Percentiles rank a stretch among this genome's conserved stretches.
These are phyloP conservation scores for Colletotrichum karsti DNA, from an alignment of 2,329 filamentous ascomycete species.

Conservation along the genomic window DNA sequence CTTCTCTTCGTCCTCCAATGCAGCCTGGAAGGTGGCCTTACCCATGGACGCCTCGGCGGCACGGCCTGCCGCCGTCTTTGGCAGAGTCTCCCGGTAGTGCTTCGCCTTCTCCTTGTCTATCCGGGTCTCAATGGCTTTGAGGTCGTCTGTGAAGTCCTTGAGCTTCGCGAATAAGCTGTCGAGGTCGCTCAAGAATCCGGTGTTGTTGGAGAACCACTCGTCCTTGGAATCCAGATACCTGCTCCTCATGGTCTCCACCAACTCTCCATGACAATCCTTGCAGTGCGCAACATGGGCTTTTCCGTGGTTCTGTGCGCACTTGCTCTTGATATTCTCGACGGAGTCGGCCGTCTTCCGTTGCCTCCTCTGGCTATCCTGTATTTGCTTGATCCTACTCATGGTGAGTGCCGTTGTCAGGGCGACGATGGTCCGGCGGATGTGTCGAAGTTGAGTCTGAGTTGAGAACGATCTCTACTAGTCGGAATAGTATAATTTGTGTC, in stretches of 20 bases:
- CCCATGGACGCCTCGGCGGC: slow-evolving; percentile 25
- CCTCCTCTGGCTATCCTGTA: slow-evolving; percentile 11
- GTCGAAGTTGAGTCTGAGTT: background rate
- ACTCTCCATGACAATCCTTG: slow-evolving; percentile 54
- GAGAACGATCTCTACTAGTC: too few species aligned
- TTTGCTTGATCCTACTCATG: background rate
- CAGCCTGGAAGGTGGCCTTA: slow-evolving; percentile 2
- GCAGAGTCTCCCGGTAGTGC: slow-evolving; percentile 56
- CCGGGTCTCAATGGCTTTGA: slow-evolving; percentile 57
- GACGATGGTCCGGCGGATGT: background rate
- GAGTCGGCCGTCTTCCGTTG: slow-evolving; percentile 39
- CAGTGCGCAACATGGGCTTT: slow-evolving; percentile 55
- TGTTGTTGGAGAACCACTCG: slow-evolving; percentile 63
- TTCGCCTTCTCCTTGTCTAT: slow-evolving; percentile 60
- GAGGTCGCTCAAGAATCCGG: slow-evolving; percentile 58
- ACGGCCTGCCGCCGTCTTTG: slow-evolving; percentile 26
- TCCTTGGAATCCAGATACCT: slow-evolving; percentile 44
- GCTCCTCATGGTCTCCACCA: slow-evolving; percentile 54
- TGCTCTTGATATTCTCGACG: slow-evolving; percentile 49
- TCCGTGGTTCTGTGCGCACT: slow-evolving; percentile 52
- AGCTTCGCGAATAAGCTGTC: slow-evolving; percentile 58
- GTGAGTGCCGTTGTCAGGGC: background rate
- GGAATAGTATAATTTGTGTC: too few species aligned
- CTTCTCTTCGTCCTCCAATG: slow-evolving; percentile 20
- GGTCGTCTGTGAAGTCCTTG: slow-evolving; percentile 49